Conservation (phyloP, 331 rosid genomes). For the Telfairia occidentalis region DNA sequence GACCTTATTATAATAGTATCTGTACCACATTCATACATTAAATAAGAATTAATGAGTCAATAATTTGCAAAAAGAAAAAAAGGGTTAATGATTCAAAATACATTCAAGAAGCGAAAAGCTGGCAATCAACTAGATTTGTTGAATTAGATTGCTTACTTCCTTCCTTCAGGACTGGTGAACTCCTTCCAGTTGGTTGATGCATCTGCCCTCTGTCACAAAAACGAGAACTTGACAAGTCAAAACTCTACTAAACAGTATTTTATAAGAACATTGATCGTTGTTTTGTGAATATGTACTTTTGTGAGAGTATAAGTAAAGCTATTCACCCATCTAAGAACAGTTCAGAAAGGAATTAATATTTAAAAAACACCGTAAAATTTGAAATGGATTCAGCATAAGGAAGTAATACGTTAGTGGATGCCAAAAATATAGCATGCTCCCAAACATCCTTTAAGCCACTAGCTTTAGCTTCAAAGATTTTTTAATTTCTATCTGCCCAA, state of each 20-base stretch:
- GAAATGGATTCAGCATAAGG: not conserved
- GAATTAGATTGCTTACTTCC: slow-evolving; percentile 47
- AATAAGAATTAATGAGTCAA: no score
- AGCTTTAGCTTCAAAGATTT: not conserved
- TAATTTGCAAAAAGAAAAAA: no score
- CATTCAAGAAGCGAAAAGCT: slow-evolving; percentile 10
- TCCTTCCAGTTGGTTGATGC: slow-evolving; percentile 97
- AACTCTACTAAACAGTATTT: slow-evolving; percentile 2
- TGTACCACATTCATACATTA: slow-evolving; percentile 27
- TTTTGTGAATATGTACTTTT: not conserved
- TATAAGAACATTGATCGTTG: not conserved
- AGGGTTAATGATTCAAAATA: slow-evolving; percentile 12
- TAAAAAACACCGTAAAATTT: not conserved
- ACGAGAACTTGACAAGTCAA: slow-evolving; percentile 25
- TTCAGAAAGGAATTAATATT: not conserved
- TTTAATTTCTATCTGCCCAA: not conserved
- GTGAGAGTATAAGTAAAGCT: slow-evolving; percentile 13
- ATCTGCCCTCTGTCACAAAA: slow-evolving; percentile 68
- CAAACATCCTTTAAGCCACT: not conserved
- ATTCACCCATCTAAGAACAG: slow-evolving; percentile 1
- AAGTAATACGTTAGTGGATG: not conserved
- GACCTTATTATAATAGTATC: slow-evolving; percentile 76
- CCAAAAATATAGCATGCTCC: not conserved
- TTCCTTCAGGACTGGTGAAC: slow-evolving; percentile 78
- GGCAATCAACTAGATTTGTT: slow-evolving; percentile 2